Evolutionary conservation across 2,329 filamentous ascomycete species (phyloP), one percentile per base, ranked within the genome.

Genomic region (Fulvia fulva): DNA sequence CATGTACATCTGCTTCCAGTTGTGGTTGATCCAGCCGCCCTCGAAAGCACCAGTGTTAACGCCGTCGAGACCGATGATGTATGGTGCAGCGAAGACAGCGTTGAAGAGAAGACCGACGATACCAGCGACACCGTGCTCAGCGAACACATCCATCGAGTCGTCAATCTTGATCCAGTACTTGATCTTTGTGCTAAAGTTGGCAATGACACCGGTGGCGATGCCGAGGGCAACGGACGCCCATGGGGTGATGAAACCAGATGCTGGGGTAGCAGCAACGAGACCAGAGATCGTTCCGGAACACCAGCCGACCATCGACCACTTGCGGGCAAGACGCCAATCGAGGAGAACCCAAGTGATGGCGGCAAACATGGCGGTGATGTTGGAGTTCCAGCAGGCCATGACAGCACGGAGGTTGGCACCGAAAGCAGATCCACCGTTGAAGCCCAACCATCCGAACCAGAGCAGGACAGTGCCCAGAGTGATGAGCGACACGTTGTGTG

Each of bases 311-410:
- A 93, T 91, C 63, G 85, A 96, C 91, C 92, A 96, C 81, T 97
- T 97, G 76, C 87, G 87, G 59, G 91, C 91, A 59, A 97, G 85
- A 61, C 94, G 88, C 84, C 87, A 97, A 83, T 99, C 94, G 69
- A 97, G 90, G 50, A 97, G 77, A 69, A 92, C 91, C 94, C 94
- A 99, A 55, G 91, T 89, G 76, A 94, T 90, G 64, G 91, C 88
- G 43, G 86, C 93, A 70, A 97, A 96, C 80, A 91, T 91, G 73
- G 91, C 93, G 51, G 91, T 94, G 71, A 96, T 75, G 80, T 94
- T 97, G 59, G 89, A 91, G 83, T 97, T 97, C 93, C 92, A 99
- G 85, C 90, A 96, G 56, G 94, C 93, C 87, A 97, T 95, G 65
- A 89, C 87, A 56, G 94, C 94, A 65, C 94, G 97, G 84, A 97